Percentiles rank a stretch among this genome's conserved stretches.
phyloP scores from a whole-genome alignment of 768 basidiomycete genomes.

The Rhodocollybia butyracea region DNA sequence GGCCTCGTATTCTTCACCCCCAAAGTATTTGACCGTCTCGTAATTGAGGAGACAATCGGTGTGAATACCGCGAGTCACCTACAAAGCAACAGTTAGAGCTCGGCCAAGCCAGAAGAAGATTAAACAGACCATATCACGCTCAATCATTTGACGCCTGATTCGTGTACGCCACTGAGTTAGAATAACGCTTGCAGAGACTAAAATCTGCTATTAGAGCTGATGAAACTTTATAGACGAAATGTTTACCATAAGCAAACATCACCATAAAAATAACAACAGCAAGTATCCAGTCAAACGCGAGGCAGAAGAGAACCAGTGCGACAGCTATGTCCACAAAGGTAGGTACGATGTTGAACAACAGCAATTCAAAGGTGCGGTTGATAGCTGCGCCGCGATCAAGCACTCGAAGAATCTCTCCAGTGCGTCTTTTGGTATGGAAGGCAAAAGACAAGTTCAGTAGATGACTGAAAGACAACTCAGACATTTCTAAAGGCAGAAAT shows the following conservation, averaged over 20 bases:
- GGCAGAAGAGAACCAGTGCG: slow-evolving; percentile 64
- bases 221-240: neutral
- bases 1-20: slow-evolving; percentile 79
- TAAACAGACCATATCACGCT: slow-evolving; percentile 64
- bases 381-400: slow-evolving; percentile 84
- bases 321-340: slow-evolving; percentile 77
- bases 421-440: slow-evolving; percentile 80
- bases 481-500: slow-evolving; percentile 60
- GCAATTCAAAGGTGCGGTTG: slow-evolving; percentile 76
- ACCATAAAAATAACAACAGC: slow-evolving; percentile 67
- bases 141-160: slow-evolving; percentile 77
- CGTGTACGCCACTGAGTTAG: slow-evolving; percentile 74
- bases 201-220: slow-evolving; percentile 7
- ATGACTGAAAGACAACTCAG: slow-evolving; percentile 81
- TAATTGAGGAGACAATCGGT: slow-evolving; percentile 80
- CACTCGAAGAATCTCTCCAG: slow-evolving; percentile 81
- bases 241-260: slow-evolving; percentile 69
- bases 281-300: slow-evolving; percentile 64
- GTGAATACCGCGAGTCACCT: slow-evolving; percentile 80
- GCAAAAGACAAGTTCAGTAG: slow-evolving; percentile 82
- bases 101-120: neutral
- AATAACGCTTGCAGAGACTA: slow-evolving; percentile 47
- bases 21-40: slow-evolving; percentile 87
- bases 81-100: neutral
- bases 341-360: slow-evolving; percentile 83